These are phyloP conservation scores for Colletotrichum scovillei DNA, from an alignment of 2,329 filamentous ascomycete genomes.

Conservation along the genomic window DNA sequence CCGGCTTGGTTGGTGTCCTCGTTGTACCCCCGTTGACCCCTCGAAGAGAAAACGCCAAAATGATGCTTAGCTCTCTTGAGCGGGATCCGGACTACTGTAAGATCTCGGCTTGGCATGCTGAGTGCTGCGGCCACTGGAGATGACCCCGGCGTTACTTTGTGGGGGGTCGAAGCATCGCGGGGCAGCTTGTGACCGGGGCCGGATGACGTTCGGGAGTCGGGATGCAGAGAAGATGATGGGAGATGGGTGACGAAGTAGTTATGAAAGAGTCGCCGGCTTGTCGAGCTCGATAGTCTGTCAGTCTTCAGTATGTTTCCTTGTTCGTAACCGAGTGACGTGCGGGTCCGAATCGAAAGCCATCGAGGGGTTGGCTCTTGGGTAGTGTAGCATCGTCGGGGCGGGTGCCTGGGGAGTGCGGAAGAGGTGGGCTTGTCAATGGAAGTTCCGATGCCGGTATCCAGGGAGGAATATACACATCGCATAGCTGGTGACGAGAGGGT, in stretches of 20 bases:
- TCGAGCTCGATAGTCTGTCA: neutral
- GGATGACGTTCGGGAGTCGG: slow-evolving; percentile 75
- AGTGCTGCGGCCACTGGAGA: slow-evolving; percentile 70
- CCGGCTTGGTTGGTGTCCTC: slow-evolving; percentile 96
- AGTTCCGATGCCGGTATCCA: neutral
- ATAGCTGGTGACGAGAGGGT: neutral
- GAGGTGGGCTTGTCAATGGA: neutral
- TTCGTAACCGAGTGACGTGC: neutral
- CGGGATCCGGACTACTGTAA: slow-evolving; percentile 95
- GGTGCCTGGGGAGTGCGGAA: neutral
- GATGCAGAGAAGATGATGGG: slow-evolving; percentile 91
- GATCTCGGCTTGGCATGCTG: slow-evolving; percentile 74
- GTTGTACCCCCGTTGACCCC: slow-evolving; percentile 88
- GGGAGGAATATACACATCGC: neutral
- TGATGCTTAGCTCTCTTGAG: slow-evolving; percentile 95
- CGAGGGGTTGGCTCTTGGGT: neutral
- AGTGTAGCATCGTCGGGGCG: neutral
- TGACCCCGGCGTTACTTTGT: slow-evolving; percentile 67
- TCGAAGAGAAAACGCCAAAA: slow-evolving; percentile 82
- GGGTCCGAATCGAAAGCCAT: neutral
- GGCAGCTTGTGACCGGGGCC: slow-evolving; percentile 87
- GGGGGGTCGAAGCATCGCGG: slow-evolving; percentile 84
- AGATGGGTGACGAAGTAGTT: slow-evolving; percentile 98
- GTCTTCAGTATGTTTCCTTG: neutral
- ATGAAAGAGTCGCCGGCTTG: slow-evolving; percentile 74